Evolutionary conservation across 371 early-diverging fungal species (phyloP).

Genomic region (Syncephalis plumigaleata): DNA sequence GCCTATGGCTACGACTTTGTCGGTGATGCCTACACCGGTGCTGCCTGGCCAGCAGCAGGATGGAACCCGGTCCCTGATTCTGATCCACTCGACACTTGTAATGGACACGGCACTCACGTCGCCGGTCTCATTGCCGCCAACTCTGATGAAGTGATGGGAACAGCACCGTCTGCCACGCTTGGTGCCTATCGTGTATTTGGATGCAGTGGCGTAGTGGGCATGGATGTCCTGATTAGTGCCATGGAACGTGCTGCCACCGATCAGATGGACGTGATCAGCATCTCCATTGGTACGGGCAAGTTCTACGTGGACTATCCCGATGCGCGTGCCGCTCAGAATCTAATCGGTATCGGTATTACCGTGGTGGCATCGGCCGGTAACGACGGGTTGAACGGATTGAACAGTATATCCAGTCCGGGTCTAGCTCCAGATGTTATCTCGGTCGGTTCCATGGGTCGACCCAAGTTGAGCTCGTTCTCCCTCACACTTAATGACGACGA

Average conservation of each 20-base stretch:
- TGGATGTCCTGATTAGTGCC: conserved; percentile 45
- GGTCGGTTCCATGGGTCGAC: conserved; percentile 54
- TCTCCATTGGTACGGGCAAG: conserved; percentile 41
- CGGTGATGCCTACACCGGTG: conserved; percentile 12
- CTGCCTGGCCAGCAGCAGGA: conserved; percentile 8
- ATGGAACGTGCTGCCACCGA: conserved; percentile 35
- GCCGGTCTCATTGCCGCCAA: conserved; percentile 35
- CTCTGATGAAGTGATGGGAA: conserved; percentile 23
- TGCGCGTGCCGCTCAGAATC: conserved; percentile 16
- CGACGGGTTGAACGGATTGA: conserved; percentile 43
- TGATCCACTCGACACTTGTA: conserved; percentile 25
- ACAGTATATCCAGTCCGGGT: conserved; percentile 35
- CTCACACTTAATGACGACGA: too few relatives aligned
- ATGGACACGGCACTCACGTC: conserved; percentile 39
- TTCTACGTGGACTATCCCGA: conserved; percentile 23
- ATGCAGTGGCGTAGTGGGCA: conserved; percentile 26
- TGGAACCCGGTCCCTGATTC: conserved; percentile 16
- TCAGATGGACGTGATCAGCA: conserved; percentile 38
- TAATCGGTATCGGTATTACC: conserved; percentile 20
- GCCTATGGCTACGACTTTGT: conserved; percentile 23
- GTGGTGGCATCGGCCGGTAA: conserved; percentile 50
- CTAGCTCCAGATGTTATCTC: conserved; percentile 34
- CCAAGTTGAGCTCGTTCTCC: too few relatives aligned
- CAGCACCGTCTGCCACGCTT: conserved; percentile 35
- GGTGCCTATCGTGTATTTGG: conserved; percentile 42